Base-by-base conservation (phyloP, 768 basidiomycete genomes). In the Trametes punicea region DNA sequence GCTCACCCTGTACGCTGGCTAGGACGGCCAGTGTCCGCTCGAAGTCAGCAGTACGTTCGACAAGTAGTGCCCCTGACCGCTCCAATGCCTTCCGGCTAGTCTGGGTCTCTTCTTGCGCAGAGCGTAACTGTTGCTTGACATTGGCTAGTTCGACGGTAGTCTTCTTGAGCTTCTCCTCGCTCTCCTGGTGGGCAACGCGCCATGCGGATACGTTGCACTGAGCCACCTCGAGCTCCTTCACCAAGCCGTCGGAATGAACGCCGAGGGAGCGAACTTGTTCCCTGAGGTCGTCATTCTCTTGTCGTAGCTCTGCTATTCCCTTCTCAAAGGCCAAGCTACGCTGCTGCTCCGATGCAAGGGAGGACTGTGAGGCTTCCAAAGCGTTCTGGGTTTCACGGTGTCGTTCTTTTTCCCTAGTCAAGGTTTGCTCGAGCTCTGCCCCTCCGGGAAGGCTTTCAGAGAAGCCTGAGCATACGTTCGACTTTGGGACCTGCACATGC, bases 11-110 rank as follows among this genome's bases (percentile, higher is more conserved):
- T 13, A 40, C 21, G 6, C 21, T 31, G 2, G 20, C 39, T 8
- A 55, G 57, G 5, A 51, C 30, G 20, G 52, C 29, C 40, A 51
- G 33, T 2, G 51, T 46, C 33, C 38, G 23, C 27, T 53, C 33
- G 6, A 46, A 36, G 15, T 50, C 41, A 23, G 45, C 18, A 6
- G n/a, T 39, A n/a, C 34, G 23, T 15, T 26, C 36, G 18, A 23
- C 36, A 20, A 38, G 46, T 11, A 51, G 54, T n/a, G 51, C 47
- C 38, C 67, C 59, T 26, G 56, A 55, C 15, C 51, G 54, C 10
- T 60, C 45, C 44, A 63, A 41, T 16, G 69, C 31, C 27, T 67
- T 60, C 21, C 70, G 44, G 21, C n/a, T n/a, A n/a, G 4, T 13
- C 34, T 46, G 33, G 13, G 10, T 2, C 4, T 51, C 41, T 18